Base-by-base conservation (phyloP, 2,329 filamentous ascomycete species). In the Knufia fluminis region DNA sequence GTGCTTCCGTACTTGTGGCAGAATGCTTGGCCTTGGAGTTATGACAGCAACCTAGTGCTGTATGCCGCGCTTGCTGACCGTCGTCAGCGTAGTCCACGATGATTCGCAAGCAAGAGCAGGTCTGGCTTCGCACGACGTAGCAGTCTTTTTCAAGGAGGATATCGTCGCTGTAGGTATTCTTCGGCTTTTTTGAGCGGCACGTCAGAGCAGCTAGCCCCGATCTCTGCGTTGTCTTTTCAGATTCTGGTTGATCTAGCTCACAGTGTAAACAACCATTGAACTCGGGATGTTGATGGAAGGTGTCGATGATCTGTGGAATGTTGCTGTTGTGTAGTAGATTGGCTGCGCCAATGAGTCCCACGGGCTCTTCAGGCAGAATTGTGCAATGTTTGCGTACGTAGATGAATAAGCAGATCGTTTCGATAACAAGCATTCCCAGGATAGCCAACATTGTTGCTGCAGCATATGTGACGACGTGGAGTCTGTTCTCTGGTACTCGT, bases 311-410 rank as follows among this genome's bases (percentile, higher is more conserved):
- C 35, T 39, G 35, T 39, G 35, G 14, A 39, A 45, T 31, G 28
- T 45, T 45, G 42, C 42, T 45, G 42, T 32, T 32, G 23, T 32
- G 23, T 32, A 45, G 28, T 45, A 45, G 28, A 33, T 45, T 45
- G 23, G 42, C 42, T 31, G 42, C 42, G n/a, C 42, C 42, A 31
- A 45, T 31, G n/a, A 45, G 42, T 20, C 42, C 42, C n/a, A 45
- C 23, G n/a, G 42, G 42, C 28, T 45, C 42, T 45, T 45, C 42
- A 10, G 42, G 23, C n/a, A 45, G 42, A 45, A 45, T 45, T 26
- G 23, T 45, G 23, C 20, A 23, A 45, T 45, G 42, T 26, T 32
- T 45, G 23, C 31, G 42, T 32, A 45, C 23, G 42, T 45, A 45
- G 17, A 45, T 17, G 42, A 45, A 31, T 26, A 45, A 32, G 23